These are phyloP conservation scores for Tulasnella sp. DNA, from an alignment of 768 basidiomycete genomes.

Conservation along the genomic window DNA sequence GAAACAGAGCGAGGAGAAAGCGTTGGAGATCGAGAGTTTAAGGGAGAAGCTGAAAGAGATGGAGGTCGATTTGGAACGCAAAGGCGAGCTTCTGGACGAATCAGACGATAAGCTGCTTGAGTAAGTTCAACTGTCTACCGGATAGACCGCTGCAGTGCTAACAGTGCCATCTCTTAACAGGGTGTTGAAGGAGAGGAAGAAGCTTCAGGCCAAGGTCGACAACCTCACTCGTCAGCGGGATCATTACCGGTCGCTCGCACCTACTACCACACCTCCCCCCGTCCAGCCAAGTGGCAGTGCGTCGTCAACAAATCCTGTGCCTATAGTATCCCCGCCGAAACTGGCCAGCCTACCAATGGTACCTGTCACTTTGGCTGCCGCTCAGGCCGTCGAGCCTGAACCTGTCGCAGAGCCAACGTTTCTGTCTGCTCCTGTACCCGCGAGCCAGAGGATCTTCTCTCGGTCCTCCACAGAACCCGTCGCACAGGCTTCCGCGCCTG, in stretches of 20 bases:
- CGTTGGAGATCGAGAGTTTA: no score
- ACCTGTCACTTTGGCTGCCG: neutral
- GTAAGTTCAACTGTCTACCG: neutral
- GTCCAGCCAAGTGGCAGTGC: neutral
- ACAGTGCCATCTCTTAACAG: neutral
- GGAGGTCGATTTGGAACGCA: conserved; percentile 6
- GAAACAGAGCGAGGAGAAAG: no score
- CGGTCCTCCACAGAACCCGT: no score
- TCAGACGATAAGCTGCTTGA: conserved; percentile 7
- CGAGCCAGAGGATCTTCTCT: no score
- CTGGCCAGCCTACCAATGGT: neutral
- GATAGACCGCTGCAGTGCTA: neutral
- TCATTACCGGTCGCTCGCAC: conserved; percentile 2
- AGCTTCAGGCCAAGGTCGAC: conserved; percentile 16
- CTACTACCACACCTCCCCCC: neutral
- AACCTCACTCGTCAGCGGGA: conserved; percentile 42
- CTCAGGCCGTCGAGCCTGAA: neutral
- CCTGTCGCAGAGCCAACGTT: neutral
- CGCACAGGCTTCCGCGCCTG: no score
- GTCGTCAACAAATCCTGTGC: neutral
- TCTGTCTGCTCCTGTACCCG: no score
- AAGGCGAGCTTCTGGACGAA: neutral
- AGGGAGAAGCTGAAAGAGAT: neutral
- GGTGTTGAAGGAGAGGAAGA: conserved; percentile 17
- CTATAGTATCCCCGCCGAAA: no score